phyloP scores from a whole-genome alignment of 352 stramenopile genomes.

The Elongisporangium undulatum region DNA sequence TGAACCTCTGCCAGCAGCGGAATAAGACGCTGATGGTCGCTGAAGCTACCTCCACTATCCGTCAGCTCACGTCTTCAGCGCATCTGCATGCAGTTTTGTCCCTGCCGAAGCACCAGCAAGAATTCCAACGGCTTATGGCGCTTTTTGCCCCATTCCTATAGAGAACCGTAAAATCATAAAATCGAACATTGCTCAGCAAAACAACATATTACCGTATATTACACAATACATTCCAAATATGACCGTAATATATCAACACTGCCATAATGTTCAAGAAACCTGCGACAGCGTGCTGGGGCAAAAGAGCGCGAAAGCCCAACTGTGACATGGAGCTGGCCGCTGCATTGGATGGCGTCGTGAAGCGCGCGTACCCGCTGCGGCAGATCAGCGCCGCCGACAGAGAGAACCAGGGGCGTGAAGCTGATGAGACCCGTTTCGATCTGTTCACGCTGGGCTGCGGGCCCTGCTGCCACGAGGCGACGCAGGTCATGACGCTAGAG shows the following conservation, averaged over 20 bases:
- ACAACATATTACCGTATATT: constrained; percentile 6
- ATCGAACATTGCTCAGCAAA: not conserved
- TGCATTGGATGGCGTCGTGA: constrained; percentile 44
- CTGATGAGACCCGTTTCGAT: constrained; percentile 7
- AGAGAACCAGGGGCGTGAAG: not conserved
- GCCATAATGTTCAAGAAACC: no score
- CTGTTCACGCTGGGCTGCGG: constrained; percentile 53
- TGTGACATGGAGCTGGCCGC: not conserved
- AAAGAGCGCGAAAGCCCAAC: not conserved
- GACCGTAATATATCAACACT: no score
- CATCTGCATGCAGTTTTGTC: constrained; percentile 55
- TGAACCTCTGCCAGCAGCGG: constrained; percentile 32
- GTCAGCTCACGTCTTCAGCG: constrained; percentile 55
- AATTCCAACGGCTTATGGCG: constrained; percentile 38
- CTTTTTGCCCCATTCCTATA: constrained; percentile 30
- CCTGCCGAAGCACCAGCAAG: constrained; percentile 36
- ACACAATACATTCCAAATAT: constrained; percentile 17
- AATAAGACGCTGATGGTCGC: constrained; percentile 29
- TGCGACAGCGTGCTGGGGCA: not conserved
- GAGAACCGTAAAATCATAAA: constrained; percentile 1
- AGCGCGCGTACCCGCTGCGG: constrained; percentile 57
- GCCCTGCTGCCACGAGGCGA: constrained; percentile 49
- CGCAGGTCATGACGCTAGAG: constrained; percentile 41
- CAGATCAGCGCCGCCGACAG: constrained; percentile 10
- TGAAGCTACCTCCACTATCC: constrained; percentile 32